Conservation (phyloP, 257 asterid genomes). For the Henckelia pumila region DNA sequence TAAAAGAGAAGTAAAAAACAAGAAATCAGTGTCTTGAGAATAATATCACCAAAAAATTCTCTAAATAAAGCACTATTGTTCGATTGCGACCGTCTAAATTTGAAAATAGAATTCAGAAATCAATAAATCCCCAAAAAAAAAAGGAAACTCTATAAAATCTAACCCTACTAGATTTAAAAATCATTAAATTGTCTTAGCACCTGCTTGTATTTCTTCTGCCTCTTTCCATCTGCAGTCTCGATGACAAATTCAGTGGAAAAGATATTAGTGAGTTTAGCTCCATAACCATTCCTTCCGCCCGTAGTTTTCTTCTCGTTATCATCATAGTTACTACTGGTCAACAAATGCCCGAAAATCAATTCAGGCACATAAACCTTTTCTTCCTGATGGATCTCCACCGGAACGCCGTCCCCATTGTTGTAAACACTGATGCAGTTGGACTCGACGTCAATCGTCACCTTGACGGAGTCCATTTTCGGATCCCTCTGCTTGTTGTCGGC, state of each 20-base stretch:
- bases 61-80: background rate
- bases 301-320: conserved; percentile 91
- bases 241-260: conserved; percentile 85
- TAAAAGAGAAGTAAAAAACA: background rate
- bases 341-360: conserved; percentile 91
- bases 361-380: conserved; percentile 98
- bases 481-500: conserved; percentile 95
- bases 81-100: background rate
- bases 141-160: background rate
- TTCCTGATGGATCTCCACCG: conserved; percentile 94
- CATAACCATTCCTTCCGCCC: conserved; percentile 96
- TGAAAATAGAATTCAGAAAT: background rate
- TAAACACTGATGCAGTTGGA: conserved; percentile 62
- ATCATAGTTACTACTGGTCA: conserved; percentile 94
- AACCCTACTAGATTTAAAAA: background rate
- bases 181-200: conserved; percentile 36
- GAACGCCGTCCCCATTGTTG: conserved; percentile 95
- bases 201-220: conserved; percentile 90
- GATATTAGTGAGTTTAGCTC: conserved; percentile 91
- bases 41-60: background rate
- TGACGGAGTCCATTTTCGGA: conserved; percentile 72
- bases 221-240: conserved; percentile 88
- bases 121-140: background rate
- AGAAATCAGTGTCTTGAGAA: background rate
- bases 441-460: conserved; percentile 72